Evolutionary conservation across 208 protist genomes (phyloP).

Genomic region (Tritrichomonas foetus): DNA sequence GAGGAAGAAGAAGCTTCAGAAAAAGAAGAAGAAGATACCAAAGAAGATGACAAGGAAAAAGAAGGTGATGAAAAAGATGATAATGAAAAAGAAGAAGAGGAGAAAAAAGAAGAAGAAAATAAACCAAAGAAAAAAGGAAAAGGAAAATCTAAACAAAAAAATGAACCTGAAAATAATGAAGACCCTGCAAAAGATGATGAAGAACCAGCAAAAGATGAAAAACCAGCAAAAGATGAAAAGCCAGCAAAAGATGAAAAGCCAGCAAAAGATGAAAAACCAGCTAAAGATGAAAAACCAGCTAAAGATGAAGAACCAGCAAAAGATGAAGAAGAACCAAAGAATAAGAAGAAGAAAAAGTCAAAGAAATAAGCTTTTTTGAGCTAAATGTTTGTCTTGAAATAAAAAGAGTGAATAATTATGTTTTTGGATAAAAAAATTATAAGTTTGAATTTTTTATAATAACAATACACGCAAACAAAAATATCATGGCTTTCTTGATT

Average conservation of each 20-base stretch:
- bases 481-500: background rate
- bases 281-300: background rate
- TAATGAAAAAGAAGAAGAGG: background rate
- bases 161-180: background rate
- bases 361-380: too few relatives aligned
- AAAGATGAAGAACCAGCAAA: too few relatives aligned
- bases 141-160: background rate
- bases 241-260: background rate
- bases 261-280: background rate
- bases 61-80: background rate
- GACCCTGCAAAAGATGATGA: background rate
- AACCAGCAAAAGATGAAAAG: background rate
- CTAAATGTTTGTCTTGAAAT: too few relatives aligned
- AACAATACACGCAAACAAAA: background rate
- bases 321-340: too few relatives aligned
- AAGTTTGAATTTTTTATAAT: background rate
- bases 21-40: background rate
- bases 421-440: background rate
- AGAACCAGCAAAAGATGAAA: background rate
- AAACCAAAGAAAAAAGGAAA: background rate
- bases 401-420: too few relatives aligned
- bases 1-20: background rate
- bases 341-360: too few relatives aligned
- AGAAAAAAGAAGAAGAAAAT: background rate
- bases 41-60: background rate